phyloP scores from a whole-genome alignment of 805 yeast species.

The Candida methanosorbosa region DNA sequence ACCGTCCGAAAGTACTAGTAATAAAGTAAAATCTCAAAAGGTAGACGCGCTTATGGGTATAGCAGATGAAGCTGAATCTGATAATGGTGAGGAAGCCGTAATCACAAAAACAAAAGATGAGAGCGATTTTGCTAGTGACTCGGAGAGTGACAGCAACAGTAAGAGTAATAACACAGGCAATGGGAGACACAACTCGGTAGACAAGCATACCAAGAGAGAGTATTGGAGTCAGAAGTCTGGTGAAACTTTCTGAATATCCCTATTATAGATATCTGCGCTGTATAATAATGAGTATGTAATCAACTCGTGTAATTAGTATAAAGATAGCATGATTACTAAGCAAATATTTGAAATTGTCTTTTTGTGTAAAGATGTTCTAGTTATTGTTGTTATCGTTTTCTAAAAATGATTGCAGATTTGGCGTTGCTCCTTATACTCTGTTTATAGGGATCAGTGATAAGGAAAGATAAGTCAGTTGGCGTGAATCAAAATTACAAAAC shows the following conservation, averaged over 20 bases:
- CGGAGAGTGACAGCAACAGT: constrained; percentile 9
- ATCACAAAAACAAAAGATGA: constrained; percentile 15
- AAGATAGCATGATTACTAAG: no score
- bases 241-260: constrained; percentile 7
- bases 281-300: no score
- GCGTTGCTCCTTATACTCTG: no score
- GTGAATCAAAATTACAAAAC: no score
- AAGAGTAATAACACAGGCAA: constrained; percentile 1
- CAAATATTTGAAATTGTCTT: no score
- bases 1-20: background rate
- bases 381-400: no score
- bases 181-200: constrained; percentile 3
- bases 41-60: constrained; percentile 19
- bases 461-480: no score
- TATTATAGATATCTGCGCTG: no score
- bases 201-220: constrained; percentile 17
- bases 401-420: no score
- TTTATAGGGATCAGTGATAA: no score
- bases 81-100: constrained; percentile 6
- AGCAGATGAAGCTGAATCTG: constrained; percentile 9
- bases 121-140: constrained; percentile 17
- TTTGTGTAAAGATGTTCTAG: no score
- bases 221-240: constrained; percentile 31
- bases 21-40: constrained; percentile 4
- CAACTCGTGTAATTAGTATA: no score